Evolutionary conservation across 75 land plant species (phyloP), one percentile per base, ranked within the genome.

Genomic region (Azolla pinnata): DNA sequence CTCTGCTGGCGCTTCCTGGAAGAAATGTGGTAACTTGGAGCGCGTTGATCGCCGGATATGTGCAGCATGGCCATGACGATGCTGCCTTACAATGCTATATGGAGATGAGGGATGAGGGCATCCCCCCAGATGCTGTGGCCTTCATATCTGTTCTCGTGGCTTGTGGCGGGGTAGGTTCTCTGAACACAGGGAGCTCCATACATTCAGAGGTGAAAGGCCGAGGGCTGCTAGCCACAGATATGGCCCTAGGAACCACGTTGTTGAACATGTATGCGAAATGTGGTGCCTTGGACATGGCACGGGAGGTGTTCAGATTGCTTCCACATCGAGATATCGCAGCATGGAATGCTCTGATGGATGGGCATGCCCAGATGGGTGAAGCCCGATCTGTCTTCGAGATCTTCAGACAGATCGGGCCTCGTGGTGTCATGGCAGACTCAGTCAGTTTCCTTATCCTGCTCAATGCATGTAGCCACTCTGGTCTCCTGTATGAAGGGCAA

Each of bases 11-110:
- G 25, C 70, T 79, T 68, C 64, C 64, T 10, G 59, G 30, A 30
- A 53, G 70, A 53, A 67, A 79, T 67, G 74, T 66, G 25, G 63
- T 79, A 24, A 62, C 78, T 48, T 79, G 82, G 82, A 75, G 70
- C 59, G 62, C 67, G 31, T 51, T 75, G 66, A 75, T 79, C 27
- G 62, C 70, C 0, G 72, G 82, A 18, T 75, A 70, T 42, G 38
- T 52, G 55, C 78, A 79, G 35, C 35, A 56, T 46, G 77, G 73
- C 33, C 59, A 58, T 47, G 23, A 45, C 30, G 46, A 35, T 32
- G 75, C 64, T 31, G 72, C 83, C 0, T 29, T 70, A 29, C 12
- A 49, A 17, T 30, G 73, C 0, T 81, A 68, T 42, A 4, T 1
- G 7, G 49, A 59, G 44, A 81, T 81, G 83, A 21, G 45, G 27